These are phyloP conservation scores for Eutrema yunnanense DNA, from an alignment of 345 rosid genomes.

Conservation along the genomic window DNA sequence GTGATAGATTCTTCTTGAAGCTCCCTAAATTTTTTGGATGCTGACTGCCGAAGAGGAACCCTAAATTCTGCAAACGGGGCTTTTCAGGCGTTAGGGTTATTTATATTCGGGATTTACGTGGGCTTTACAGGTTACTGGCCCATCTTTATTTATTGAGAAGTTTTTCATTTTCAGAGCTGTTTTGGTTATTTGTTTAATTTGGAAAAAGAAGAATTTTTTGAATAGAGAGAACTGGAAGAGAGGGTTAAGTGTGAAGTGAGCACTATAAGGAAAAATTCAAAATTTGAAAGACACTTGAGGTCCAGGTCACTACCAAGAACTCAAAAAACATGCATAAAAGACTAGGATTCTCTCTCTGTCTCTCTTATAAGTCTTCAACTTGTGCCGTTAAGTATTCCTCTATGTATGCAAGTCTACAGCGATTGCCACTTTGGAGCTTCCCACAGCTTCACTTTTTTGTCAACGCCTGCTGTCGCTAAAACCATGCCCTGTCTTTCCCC, in stretches of 20 bases:
- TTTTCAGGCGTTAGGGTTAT: background rate
- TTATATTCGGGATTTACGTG: background rate
- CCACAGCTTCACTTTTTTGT: constrained; percentile 95
- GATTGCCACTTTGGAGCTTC: constrained; percentile 47
- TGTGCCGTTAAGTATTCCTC: background rate
- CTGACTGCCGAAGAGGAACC: constrained; percentile 13
- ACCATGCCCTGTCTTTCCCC: constrained; percentile 46
- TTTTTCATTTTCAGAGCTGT: too few species aligned
- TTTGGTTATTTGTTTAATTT: too few species aligned
- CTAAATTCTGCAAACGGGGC: background rate
- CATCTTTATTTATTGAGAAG: too few species aligned
- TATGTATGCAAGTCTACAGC: constrained; percentile 2
- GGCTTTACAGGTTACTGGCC: constrained; percentile 10
- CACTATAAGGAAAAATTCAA: background rate
- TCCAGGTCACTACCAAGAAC: background rate
- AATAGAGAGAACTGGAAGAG: background rate
- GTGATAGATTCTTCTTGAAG: constrained; percentile 8
- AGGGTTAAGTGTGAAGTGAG: background rate
- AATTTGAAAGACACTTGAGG: background rate
- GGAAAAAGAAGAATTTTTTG: too few species aligned
- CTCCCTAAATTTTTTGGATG: background rate
- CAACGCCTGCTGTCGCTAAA: constrained; percentile 69
- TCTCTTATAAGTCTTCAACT: background rate
- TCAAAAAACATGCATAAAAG: background rate
- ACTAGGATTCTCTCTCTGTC: background rate